Evolutionary conservation across 2,329 filamentous ascomycete genomes (phyloP).

Genomic region (Aspergillus sp.): DNA sequence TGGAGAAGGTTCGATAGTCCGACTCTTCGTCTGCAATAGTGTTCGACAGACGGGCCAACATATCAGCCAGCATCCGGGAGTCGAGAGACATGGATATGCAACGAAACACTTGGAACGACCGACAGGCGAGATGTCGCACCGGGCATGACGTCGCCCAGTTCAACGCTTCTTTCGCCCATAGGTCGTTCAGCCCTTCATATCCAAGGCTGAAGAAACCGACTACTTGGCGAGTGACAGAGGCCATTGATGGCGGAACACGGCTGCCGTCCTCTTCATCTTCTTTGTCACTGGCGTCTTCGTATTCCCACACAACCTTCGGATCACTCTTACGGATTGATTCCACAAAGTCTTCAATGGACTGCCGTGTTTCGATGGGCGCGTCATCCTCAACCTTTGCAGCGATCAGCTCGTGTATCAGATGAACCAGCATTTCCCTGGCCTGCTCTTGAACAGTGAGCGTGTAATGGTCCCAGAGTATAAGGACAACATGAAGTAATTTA

Average conservation of each 20-base stretch:
- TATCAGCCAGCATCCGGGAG: slow-evolving; percentile 92
- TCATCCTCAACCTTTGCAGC: slow-evolving; percentile 77
- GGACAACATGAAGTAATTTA: slow-evolving; percentile 83
- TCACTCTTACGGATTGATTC: slow-evolving; percentile 85
- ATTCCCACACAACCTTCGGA: slow-evolving; percentile 83
- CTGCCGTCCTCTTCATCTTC: slow-evolving; percentile 70
- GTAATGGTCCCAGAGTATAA: slow-evolving; percentile 97
- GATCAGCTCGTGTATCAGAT: slow-evolving; percentile 93
- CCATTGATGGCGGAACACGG: slow-evolving; percentile 86
- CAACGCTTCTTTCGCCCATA: slow-evolving; percentile 86
- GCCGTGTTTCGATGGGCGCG: slow-evolving; percentile 65
- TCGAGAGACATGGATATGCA: slow-evolving; percentile 90
- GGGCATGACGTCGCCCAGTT: slow-evolving; percentile 97
- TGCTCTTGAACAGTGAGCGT: slow-evolving; percentile 94
- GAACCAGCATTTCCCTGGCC: slow-evolving; percentile 94
- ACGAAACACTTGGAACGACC: slow-evolving; percentile 95
- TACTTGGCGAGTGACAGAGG: slow-evolving; percentile 76
- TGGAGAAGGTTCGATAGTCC: slow-evolving; percentile 94
- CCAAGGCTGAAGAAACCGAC: slow-evolving; percentile 81
- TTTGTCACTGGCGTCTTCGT: slow-evolving; percentile 86
- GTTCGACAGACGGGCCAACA: slow-evolving; percentile 92
- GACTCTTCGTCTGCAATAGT: slow-evolving; percentile 93
- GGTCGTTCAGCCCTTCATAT: slow-evolving; percentile 82
- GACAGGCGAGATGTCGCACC: slow-evolving; percentile 89
- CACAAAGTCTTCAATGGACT: slow-evolving; percentile 81